These are phyloP conservation scores for Aspergillus luchuensis DNA, from an alignment of 2,329 filamentous ascomycete genomes.

Conservation along the genomic window DNA sequence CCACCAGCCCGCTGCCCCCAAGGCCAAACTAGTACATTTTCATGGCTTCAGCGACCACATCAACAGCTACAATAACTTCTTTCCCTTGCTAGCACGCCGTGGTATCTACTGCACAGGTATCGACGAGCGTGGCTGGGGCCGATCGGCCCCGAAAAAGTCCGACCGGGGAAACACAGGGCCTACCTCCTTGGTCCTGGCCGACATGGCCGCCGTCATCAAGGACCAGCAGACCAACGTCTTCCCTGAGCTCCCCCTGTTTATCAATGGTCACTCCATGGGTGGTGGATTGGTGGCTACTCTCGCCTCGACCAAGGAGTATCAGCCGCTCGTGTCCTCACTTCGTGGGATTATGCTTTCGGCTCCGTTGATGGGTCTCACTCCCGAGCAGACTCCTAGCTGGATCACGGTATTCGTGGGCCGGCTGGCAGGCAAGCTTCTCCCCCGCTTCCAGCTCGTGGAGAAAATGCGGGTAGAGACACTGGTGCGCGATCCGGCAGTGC, in stretches of 20 bases:
- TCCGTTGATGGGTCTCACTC: constrained; percentile 9
- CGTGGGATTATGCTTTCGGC: constrained; percentile 4
- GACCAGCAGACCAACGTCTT: not conserved
- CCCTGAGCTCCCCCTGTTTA: constrained; percentile 3
- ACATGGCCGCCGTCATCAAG: constrained; percentile 9
- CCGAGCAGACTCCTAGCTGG: constrained; percentile 1
- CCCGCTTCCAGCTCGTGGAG: constrained; percentile 10
- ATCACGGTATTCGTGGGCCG: constrained; percentile 7
- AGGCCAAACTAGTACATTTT: constrained; percentile 13
- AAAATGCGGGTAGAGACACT: constrained; percentile 8
- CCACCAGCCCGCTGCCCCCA: not conserved
- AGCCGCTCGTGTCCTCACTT: constrained; percentile 5
- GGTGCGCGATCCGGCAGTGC: constrained; percentile 13
- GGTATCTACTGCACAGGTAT: constrained; percentile 11
- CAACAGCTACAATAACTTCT: constrained; percentile 12
- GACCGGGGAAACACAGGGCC: constrained; percentile 14
- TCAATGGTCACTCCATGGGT: constrained; percentile 11
- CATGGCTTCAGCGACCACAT: constrained; percentile 17
- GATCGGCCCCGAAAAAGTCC: constrained; percentile 7
- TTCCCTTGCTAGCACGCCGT: constrained; percentile 5
- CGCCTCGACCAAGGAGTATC: constrained; percentile 8
- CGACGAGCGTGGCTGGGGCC: constrained; percentile 15
- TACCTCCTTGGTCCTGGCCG: constrained; percentile 8
- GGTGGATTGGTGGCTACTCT: constrained; percentile 7
- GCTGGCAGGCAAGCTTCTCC: constrained; percentile 3